phyloP scores from a whole-genome alignment of 257 asterid species.

The Knoxia roxburghii region DNA sequence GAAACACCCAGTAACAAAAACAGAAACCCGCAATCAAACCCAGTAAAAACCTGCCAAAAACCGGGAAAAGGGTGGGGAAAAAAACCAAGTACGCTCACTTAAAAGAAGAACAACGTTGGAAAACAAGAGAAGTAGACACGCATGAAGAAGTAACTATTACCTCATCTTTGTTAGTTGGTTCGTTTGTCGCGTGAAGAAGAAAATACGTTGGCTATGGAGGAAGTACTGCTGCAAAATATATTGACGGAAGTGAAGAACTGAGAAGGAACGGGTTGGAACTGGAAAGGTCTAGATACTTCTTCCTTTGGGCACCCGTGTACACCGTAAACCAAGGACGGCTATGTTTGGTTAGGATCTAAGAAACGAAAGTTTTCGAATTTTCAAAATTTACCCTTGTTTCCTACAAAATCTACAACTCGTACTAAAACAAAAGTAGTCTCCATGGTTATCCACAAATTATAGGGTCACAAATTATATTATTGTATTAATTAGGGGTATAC shows the following conservation, averaged over 20 bases:
- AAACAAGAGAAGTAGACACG: neutral
- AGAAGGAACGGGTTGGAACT: neutral
- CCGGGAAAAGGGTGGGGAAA: neutral
- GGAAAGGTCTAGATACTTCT: constrained; percentile 41
- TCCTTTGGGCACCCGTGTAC: too few species aligned
- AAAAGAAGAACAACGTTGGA: neutral
- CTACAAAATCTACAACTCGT: too few species aligned
- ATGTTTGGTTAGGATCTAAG: too few species aligned
- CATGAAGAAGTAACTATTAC: neutral
- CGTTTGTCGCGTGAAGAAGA: neutral
- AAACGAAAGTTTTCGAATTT: too few species aligned
- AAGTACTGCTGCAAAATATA: neutral
- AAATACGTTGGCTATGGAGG: too few species aligned
- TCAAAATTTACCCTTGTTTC: too few species aligned
- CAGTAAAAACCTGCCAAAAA: neutral
- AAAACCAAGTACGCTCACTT: neutral
- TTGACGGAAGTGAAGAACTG: neutral
- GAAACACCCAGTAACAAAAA: neutral
- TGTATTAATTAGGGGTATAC: too few species aligned
- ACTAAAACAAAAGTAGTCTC: too few species aligned
- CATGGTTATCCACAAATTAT: too few species aligned
- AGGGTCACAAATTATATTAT: too few species aligned
- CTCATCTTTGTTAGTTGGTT: neutral
- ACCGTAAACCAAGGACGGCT: too few species aligned
- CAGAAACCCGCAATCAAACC: neutral